phyloP scores from a whole-genome alignment of 345 rosid genomes.

The Psidium friedrichsthalianum region DNA sequence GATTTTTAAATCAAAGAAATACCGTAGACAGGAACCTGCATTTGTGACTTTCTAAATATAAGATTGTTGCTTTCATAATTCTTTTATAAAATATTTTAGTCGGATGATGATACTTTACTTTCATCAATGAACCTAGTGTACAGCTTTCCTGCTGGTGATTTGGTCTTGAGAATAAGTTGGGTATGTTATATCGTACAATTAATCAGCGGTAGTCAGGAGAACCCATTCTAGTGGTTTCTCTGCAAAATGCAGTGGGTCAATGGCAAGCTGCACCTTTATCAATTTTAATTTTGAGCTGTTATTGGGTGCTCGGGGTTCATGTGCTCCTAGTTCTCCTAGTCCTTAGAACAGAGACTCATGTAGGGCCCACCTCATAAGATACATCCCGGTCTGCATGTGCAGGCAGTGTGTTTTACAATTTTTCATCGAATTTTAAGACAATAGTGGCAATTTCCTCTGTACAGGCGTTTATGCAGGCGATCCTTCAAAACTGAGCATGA shows the following conservation, averaged over 20 bases:
- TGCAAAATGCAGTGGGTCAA: background rate
- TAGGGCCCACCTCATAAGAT: background rate
- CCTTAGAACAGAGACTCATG: background rate
- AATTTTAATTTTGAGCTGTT: background rate
- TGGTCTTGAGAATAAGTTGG: background rate
- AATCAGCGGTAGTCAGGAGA: background rate
- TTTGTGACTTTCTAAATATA: background rate
- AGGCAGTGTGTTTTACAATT: background rate
- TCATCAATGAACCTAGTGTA: background rate
- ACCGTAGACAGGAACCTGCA: background rate
- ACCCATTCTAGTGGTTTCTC: background rate
- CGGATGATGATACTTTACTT: background rate
- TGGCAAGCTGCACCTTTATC: background rate
- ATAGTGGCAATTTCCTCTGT: background rate
- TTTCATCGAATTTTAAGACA: background rate
- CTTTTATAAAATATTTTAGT: background rate
- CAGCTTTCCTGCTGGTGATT: background rate
- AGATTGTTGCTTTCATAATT: background rate
- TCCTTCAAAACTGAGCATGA: constrained; percentile 88
- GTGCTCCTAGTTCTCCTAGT: background rate
- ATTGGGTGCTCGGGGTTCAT: background rate
- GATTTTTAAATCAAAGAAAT: background rate
- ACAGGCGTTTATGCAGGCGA: constrained; percentile 94
- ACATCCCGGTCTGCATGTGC: background rate
- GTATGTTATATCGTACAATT: background rate